Conservation (phyloP, 73 alveolate genomes). For the Uronychia binucleata region DNA sequence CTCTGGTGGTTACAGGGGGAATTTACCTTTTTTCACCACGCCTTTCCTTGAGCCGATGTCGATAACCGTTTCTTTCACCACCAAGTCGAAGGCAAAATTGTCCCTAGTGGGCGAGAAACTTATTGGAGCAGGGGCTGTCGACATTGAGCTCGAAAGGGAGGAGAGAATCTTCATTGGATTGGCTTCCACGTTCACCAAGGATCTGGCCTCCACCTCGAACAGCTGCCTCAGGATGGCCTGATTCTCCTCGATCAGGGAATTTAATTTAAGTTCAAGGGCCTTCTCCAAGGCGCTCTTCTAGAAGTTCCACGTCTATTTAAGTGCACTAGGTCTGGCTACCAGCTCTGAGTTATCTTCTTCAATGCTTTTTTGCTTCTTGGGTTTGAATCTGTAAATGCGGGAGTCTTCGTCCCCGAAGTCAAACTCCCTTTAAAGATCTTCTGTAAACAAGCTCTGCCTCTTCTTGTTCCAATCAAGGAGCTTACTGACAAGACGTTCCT, state of each 20-base stretch:
- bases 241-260: background rate
- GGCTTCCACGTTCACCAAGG: slow-evolving; percentile 23
- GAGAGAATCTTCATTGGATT: slow-evolving; percentile 17
- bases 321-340: too few species aligned
- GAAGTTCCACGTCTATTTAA: background rate
- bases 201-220: background rate
- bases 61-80: slow-evolving; percentile 23
- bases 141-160: background rate
- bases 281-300: background rate
- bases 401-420: background rate
- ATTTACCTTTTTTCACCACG: slow-evolving; percentile 46
- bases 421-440: slow-evolving; percentile 1
- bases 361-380: background rate
- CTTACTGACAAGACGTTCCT: slow-evolving; percentile 29
- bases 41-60: slow-evolving; percentile 17
- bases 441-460: slow-evolving; percentile 13
- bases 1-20: too few species aligned
- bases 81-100: slow-evolving; percentile 76
- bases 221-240: background rate
- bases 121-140: slow-evolving; percentile 13
- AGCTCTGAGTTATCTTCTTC: background rate
- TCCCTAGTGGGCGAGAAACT: slow-evolving; percentile 78
- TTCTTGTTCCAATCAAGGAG: slow-evolving; percentile 57
- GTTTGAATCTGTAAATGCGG: background rate
- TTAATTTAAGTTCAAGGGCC: background rate